Evolutionary conservation across 352 stramenopile species (phyloP), one percentile per base, ranked within the genome.

Genomic region (Pythium chondricola): DNA sequence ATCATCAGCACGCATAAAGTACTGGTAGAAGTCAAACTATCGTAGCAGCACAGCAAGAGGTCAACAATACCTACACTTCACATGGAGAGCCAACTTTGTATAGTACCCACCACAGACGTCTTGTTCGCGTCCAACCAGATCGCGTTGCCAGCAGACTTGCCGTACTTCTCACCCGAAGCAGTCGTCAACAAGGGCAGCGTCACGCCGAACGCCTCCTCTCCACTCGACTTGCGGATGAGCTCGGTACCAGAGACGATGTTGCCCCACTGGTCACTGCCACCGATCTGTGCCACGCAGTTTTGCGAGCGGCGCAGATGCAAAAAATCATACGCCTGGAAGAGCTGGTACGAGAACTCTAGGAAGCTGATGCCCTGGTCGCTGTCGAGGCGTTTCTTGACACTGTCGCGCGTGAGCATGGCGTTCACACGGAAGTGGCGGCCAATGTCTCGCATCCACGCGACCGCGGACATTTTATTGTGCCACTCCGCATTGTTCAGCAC

Each of bases 291-390:
- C 14, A 90, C 71, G 35, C 92, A 97, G 49, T 84, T 71, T 52
- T 98, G 72, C n/a, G 89, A 60, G 41, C 81, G 65, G 68, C 89
- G 89, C 11, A 99, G 66, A 60, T 99, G 93, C 47, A 98, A 61
- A 69, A 99, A 99, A 64, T 99, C 97, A 60, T 99, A 99, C 7
- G 97, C 96, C 72, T 77, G 49, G 52, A 99, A 92, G 55, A 99
- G 89, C 80, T 99, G 98, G 75, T 99, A 99, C 57, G 98, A 98
- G 60, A 99, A 99, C 80, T 99, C 97, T 48, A 99, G 86, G 72
- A 99, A 99, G 52, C 83, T 98, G 66, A 99, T 93, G 38, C 89
- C 89, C 22, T 96, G 86, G 58, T 98, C 96, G 30, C 88, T 85
- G 36, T 88, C 71, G 24, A 99, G 74, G 14, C 97, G 83, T 68